Percentiles rank a stretch among this genome's conserved stretches.
phyloP scores from a whole-genome alignment of 306 rosid species.

The Morella rubra region DNA sequence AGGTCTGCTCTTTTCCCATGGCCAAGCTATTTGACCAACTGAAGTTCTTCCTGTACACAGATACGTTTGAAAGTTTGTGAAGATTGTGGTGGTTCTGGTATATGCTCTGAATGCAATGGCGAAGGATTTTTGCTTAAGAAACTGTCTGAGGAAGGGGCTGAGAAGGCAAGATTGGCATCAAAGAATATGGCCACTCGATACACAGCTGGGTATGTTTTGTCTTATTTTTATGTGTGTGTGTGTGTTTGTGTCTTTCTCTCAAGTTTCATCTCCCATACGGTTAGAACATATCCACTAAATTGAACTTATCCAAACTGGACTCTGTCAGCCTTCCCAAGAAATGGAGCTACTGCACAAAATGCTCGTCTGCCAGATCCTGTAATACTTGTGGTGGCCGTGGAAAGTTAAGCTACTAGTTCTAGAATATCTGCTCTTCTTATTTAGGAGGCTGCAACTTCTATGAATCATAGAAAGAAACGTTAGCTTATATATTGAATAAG shows the following conservation, averaged over 20 bases:
- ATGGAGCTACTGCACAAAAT: constrained; percentile 95
- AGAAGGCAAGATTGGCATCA: constrained; percentile 62
- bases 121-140: constrained; percentile 89
- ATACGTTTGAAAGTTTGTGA: constrained; percentile 54
- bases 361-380: constrained; percentile 82
- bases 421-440: background rate
- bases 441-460: background rate
- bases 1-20: constrained; percentile 15
- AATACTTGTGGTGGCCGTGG: constrained; percentile 78
- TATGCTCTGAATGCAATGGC: constrained; percentile 92
- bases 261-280: background rate
- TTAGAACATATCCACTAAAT: constrained; percentile 17
- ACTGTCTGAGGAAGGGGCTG: constrained; percentile 71
- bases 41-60: constrained; percentile 40
- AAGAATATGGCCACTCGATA: constrained; percentile 86
- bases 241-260: background rate
- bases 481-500: background rate
- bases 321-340: constrained; percentile 84
- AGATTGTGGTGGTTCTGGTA: constrained; percentile 81
- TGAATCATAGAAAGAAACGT: background rate
- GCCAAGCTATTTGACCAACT: constrained; percentile 25
- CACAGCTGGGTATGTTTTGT: constrained; percentile 61
- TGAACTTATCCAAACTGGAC: background rate
- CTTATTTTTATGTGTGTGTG: constrained; percentile 13
- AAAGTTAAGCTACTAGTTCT: constrained; percentile 52